Evolutionary conservation across 257 asterid species (phyloP), one percentile per base, ranked within the genome.

Genomic region (Catharanthus roseus): DNA sequence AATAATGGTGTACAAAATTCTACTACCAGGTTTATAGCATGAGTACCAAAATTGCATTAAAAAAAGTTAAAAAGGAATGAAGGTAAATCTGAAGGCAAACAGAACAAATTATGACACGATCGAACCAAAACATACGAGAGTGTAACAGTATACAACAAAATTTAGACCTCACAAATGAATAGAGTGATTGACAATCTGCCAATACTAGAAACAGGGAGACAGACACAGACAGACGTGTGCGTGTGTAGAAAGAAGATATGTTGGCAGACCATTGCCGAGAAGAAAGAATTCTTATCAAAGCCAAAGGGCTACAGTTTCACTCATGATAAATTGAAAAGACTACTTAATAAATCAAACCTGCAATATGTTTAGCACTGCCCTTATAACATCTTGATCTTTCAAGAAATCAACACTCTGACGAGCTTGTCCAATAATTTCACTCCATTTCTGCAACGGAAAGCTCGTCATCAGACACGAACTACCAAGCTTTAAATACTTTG

Each of bases 351-450:
- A 28, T 2, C 76, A 71, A 4, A 95, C 99, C 99, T 95, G 99
- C 81, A 95, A 82, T 72, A 95, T 95, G 75, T 95, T 91, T 42
- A 91, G 99, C 79, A 95, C 99, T 34, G 93, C 95, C 79, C 91
- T 85, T 54, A 91, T 86, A 72, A 91, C 90, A 78, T 88, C 99
- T 36, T 80, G 88, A 72, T 91, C 98, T 86, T 90, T 95, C 90
- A 95, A 82, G 83, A 78, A 85, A 76, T 95, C 97, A 65, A 88
- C 95, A 79, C 95, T 89, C 71, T 80, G 93, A 24, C 90, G 96
- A 38, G 99, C 99, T 74, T 91, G 96, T 33, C 92, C 95, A 41
- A 95, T 95, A 75, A 95, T 95, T 76, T 95, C 98, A 51, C 81
- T 88, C 98, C 99, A 95, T 90, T 78, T 91, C 99, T 95, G 97